Evolutionary conservation across 192 early-diverging fungal genomes (phyloP), one percentile per base, ranked within the genome.

Genomic region (Backusella macrospora): DNA sequence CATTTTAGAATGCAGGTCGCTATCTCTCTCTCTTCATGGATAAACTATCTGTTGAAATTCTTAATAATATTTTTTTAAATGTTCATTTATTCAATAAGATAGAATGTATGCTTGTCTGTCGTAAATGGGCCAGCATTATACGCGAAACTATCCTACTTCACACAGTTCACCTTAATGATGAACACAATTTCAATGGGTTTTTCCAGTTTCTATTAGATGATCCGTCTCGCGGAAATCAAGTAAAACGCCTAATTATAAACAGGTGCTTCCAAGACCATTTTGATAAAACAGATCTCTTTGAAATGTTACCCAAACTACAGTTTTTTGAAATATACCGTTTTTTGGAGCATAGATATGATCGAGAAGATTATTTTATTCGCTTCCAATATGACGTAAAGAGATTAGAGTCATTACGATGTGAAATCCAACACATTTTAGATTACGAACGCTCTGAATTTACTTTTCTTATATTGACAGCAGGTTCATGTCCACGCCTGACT

Each of bases 61-160:
- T 59, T 23, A 59, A 21, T 59, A 59, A 23, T 12, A 59, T 59
- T 23, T 59, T 59, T 59, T 3, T 26, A 23, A 18, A 59, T 4
- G 9, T 59, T 3, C 21, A 59, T 12, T 21, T 59, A 23, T 3
- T 59, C 23, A 59, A 59, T 21, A 59, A 59, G 52, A 10, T 59
- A 12, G 21, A 59, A 1, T 59, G 52, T 26, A 59, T 59, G 52
- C 52, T 59, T 13, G 52, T 59, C 10, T 59, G 52, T 10, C 21
- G 18, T 23, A 59, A 59, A 23, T 59, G 52, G 52, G 52, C 52
- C 10, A 59, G 21, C 12, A 59, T 59, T 59, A 59, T 59, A 59
- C 18, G 52, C 52, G 18, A 26, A 7, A 59, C 52, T 23, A 59
- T 23, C 10, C 13, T 59, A 59, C 52, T 59, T 23, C 9, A 59